Percentiles rank a stretch among this genome's conserved stretches.
These are phyloP conservation scores for Allium sativum DNA, from an alignment of 106 monocot genomes.

Conservation along the genomic window DNA sequence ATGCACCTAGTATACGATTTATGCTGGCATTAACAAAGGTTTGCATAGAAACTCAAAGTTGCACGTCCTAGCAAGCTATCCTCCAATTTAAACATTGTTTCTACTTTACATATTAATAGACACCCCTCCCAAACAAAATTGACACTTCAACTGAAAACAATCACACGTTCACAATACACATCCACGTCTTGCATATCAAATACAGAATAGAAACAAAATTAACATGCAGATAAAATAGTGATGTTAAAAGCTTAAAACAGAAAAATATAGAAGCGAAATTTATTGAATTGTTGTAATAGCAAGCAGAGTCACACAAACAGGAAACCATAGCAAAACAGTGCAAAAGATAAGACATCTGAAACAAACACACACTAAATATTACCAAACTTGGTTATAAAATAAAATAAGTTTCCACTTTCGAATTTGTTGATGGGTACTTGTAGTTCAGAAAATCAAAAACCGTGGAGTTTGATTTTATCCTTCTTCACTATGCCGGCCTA, in stretches of 20 bases:
- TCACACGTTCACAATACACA: too few species aligned
- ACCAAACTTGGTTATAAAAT: not conserved
- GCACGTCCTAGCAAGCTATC: too few species aligned
- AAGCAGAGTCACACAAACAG: not conserved
- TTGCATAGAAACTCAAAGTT: too few species aligned
- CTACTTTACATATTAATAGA: too few species aligned
- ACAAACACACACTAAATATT: not conserved
- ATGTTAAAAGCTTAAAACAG: not conserved
- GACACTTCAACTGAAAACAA: too few species aligned
- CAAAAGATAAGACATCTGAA: not conserved
- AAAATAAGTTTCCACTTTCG: not conserved
- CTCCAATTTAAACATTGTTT: too few species aligned
- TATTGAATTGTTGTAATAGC: not conserved
- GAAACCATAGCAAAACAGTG: not conserved
- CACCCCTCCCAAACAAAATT: too few species aligned
- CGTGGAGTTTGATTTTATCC: slow-evolving; percentile 27
- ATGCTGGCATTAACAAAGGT: too few species aligned
- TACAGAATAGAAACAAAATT: too few species aligned
- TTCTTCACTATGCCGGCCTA: slow-evolving; percentile 32
- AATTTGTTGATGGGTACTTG: not conserved
- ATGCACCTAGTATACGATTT: too few species aligned
- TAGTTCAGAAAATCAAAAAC: slow-evolving; percentile 7
- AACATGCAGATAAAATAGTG: too few species aligned
- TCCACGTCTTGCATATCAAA: too few species aligned
- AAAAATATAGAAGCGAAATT: not conserved